These are phyloP conservation scores for Nicotiana tomentosiformis DNA, from an alignment of 257 asterid species.

Conservation along the genomic window DNA sequence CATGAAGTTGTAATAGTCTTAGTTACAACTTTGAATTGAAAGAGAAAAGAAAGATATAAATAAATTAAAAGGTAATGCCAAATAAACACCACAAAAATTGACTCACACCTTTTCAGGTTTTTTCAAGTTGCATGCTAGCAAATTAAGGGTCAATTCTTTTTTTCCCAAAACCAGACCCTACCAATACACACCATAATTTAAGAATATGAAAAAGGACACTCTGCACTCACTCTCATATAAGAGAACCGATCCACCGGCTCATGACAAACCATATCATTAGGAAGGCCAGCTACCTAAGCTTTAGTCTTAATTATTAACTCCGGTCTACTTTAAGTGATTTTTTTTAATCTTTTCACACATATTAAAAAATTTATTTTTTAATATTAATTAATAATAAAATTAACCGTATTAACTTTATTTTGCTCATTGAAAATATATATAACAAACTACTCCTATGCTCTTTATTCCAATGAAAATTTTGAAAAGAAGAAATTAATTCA, in stretches of 20 bases:
- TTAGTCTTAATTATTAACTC: too few species aligned
- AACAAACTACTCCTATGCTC: too few species aligned
- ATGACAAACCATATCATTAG: neutral
- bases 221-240: neutral
- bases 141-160: neutral
- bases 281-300: too few species aligned
- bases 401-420: too few species aligned
- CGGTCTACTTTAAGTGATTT: too few species aligned
- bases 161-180: neutral
- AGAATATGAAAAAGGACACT: neutral
- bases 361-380: too few species aligned
- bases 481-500: too few species aligned
- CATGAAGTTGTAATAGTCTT: neutral
- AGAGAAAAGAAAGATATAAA: neutral
- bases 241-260: neutral
- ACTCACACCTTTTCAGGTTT: neutral
- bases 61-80: neutral
- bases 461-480: too few species aligned
- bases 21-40: neutral
- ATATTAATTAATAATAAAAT: too few species aligned
- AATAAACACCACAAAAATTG: neutral
- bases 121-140: neutral
- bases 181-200: neutral
- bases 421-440: too few species aligned
- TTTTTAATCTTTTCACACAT: too few species aligned